A percentile compares a stretch with the other conserved stretches of the same genome.
phyloP scores from a whole-genome alignment of 192 early-diverging fungal species.

The Mortierella alpina region DNA sequence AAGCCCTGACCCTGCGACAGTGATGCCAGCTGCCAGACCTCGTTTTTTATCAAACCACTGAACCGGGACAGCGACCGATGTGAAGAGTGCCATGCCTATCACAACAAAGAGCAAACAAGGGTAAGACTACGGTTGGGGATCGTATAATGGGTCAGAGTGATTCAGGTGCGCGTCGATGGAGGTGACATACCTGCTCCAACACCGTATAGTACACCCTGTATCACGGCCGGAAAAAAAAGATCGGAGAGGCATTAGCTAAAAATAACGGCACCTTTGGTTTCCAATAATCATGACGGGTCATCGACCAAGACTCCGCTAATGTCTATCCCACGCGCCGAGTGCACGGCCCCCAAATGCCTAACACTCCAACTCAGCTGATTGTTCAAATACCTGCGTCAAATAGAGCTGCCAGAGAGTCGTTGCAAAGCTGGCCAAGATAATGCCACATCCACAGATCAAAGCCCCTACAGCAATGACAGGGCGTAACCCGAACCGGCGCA shows the following conservation, averaged over 20 bases:
- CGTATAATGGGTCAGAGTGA: not conserved
- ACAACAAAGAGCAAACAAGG: not conserved
- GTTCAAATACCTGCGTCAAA: constrained; percentile 58
- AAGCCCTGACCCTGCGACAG: constrained; percentile 75
- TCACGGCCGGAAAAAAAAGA: not conserved
- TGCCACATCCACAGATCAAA: constrained; percentile 43
- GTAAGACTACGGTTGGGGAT: not conserved
- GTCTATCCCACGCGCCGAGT: too few relatives aligned
- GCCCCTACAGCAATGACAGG: constrained; percentile 18
- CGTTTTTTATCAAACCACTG: constrained; percentile 73
- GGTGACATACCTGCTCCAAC: constrained; percentile 57
- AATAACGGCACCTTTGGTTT: not conserved
- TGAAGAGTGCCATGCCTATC: constrained; percentile 61
- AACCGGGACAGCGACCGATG: constrained; percentile 68
- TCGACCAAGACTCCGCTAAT: too few relatives aligned
- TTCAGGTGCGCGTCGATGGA: not conserved
- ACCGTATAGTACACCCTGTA: constrained; percentile 68
- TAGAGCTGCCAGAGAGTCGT: constrained; percentile 75
- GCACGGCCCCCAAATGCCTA: not conserved
- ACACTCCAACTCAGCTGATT: not conserved
- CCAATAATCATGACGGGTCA: too few relatives aligned
- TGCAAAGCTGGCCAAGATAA: constrained; percentile 71
- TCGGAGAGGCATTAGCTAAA: not conserved
- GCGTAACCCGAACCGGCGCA: constrained; percentile 11
- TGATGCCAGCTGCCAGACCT: constrained; percentile 71